phyloP scores from a whole-genome alignment of 176 grass and related monocot genomes.

The Rhipidocladum racemiflorum region DNA sequence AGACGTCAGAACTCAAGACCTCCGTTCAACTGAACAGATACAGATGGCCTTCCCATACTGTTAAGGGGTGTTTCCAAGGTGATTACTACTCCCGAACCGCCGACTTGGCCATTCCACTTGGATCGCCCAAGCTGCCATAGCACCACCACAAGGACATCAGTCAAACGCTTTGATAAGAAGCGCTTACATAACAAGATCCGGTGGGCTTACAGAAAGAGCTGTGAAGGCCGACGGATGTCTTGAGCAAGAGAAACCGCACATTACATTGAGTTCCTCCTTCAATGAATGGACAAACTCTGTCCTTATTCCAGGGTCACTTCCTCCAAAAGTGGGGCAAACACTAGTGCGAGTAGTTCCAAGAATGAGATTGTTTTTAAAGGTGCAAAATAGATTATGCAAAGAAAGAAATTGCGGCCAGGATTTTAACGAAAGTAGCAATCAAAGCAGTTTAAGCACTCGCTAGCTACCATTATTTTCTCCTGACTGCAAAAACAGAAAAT shows the following conservation, averaged over 20 bases:
- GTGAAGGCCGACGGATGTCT: conserved; percentile 64
- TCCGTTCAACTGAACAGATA: conserved; percentile 85
- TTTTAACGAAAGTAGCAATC: neutral
- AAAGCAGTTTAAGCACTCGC: neutral
- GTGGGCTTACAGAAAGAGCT: conserved; percentile 73
- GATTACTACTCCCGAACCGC: conserved; percentile 72
- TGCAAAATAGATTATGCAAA: neutral
- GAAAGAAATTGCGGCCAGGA: neutral
- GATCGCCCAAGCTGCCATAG: conserved; percentile 77
- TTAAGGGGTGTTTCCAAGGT: conserved; percentile 73
- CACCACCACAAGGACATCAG: neutral
- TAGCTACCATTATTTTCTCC: neutral
- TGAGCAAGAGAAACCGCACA: conserved; percentile 69
- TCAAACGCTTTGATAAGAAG: neutral
- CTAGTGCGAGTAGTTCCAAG: conserved; percentile 38
- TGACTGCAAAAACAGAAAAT: conserved; percentile 12
- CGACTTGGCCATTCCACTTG: conserved; percentile 80
- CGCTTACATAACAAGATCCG: neutral
- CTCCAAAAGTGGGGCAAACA: conserved; percentile 83
- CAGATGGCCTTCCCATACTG: conserved; percentile 56
- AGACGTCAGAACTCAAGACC: conserved; percentile 70
- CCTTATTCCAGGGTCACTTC: conserved; percentile 67
- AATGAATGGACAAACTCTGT: conserved; percentile 71
- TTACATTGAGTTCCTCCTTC: conserved; percentile 64
- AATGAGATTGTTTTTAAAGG: neutral